Evolutionary conservation across 164 flowering plant species (phyloP).

Genomic region (Amborella trichopoda): DNA sequence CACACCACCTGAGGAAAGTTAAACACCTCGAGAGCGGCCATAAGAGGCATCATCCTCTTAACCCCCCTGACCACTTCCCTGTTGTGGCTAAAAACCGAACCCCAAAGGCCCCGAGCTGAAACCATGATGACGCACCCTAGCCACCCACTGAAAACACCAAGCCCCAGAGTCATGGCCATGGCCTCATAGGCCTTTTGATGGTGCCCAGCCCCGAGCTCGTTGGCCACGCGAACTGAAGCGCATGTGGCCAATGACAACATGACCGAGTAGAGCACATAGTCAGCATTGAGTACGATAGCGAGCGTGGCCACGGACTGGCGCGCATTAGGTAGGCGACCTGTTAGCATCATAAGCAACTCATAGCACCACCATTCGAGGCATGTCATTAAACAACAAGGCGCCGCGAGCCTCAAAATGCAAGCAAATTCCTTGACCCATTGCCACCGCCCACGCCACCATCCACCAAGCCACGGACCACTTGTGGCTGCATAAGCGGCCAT

Average conservation of each 20-base stretch:
- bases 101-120: constrained; percentile 54
- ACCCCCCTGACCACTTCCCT: constrained; percentile 39
- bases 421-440: constrained; percentile 49
- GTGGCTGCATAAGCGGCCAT: constrained; percentile 29
- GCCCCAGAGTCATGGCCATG: constrained; percentile 10
- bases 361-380: constrained; percentile 99
- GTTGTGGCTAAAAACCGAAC: constrained; percentile 52
- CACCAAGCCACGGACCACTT: not conserved
- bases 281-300: constrained; percentile 76
- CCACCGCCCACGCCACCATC: constrained; percentile 60
- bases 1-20: constrained; percentile 71
- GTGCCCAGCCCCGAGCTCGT: constrained; percentile 66
- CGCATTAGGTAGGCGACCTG: constrained; percentile 58
- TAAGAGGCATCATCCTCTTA: constrained; percentile 53
- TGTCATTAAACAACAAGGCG: constrained; percentile 75
- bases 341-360: constrained; percentile 65
- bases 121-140: constrained; percentile 26
- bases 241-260: constrained; percentile 70
- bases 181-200: constrained; percentile 28
- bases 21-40: constrained; percentile 62
- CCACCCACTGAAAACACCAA: constrained; percentile 41
- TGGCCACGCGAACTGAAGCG: constrained; percentile 69
- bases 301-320: constrained; percentile 46
- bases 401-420: constrained; percentile 38
- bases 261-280: constrained; percentile 66